These are phyloP conservation scores for Ceratobasidium sp. DNA, from an alignment of 1,284 basidiomycete species.

Conservation along the genomic window DNA sequence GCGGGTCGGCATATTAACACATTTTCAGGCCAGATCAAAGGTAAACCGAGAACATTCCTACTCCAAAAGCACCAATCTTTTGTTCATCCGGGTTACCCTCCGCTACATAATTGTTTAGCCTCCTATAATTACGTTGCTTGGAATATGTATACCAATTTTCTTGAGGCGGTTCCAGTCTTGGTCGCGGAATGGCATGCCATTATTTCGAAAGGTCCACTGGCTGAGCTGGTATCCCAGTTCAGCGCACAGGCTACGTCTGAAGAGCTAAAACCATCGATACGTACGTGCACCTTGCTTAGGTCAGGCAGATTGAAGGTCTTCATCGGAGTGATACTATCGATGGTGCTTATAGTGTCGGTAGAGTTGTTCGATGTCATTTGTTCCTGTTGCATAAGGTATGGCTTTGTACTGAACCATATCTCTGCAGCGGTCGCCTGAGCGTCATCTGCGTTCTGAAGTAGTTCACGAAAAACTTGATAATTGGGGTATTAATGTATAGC, in stretches of 20 bases:
- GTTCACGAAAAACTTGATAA: conserved; percentile 56
- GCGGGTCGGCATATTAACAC: neutral
- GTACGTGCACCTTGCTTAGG: conserved; percentile 62
- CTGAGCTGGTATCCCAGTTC: conserved; percentile 50
- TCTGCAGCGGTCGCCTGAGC: conserved; percentile 55
- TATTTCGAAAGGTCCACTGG: conserved; percentile 46
- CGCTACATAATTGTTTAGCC: neutral
- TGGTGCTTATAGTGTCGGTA: neutral
- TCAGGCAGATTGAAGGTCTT: conserved; percentile 53
- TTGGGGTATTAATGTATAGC: neutral
- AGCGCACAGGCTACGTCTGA: neutral
- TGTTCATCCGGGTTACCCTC: conserved; percentile 45
- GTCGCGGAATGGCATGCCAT: conserved; percentile 55
- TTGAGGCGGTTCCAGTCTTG: conserved; percentile 56
- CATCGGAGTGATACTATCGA: neutral
- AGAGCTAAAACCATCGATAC: conserved; percentile 41
- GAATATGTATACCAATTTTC: conserved; percentile 44
- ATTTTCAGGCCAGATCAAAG: neutral
- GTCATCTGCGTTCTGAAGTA: conserved; percentile 66
- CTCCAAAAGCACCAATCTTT: conserved; percentile 48
- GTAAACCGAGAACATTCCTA: conserved; percentile 26
- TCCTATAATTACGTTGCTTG: neutral
- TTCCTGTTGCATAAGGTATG: conserved; percentile 42
- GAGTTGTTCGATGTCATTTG: neutral
- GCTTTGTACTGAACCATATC: conserved; percentile 51